These are phyloP conservation scores for Vaccinium corymbosum DNA, from an alignment of 148 eudicot species.

Conservation along the genomic window DNA sequence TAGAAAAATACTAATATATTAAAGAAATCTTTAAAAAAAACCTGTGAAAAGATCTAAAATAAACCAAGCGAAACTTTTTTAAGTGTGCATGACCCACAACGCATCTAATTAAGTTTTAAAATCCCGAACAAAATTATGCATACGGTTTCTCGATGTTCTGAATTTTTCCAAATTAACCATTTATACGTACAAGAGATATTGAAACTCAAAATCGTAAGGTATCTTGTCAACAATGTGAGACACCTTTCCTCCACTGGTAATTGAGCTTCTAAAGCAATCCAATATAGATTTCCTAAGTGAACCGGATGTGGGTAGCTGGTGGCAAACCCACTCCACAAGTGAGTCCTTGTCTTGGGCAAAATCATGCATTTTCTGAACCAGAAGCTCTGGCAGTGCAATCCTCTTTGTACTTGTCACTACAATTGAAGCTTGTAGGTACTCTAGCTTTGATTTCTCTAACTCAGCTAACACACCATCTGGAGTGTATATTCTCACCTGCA, in stretches of 20 bases:
- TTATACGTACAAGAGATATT: conserved; percentile 45
- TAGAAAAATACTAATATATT: no score
- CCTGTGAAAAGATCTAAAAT: no score
- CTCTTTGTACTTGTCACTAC: conserved; percentile 55
- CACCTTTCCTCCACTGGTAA: conserved; percentile 27
- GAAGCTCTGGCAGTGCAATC: conserved; percentile 69
- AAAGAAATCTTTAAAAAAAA: no score
- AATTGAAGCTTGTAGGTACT: conserved; percentile 82
- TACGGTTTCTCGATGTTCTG: not conserved
- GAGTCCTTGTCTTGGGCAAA: conserved; percentile 57
- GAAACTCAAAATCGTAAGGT: conserved; percentile 79
- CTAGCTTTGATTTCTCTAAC: conserved; percentile 73
- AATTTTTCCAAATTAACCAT: not conserved
- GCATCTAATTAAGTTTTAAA: not conserved
- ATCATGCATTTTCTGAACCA: conserved; percentile 58
- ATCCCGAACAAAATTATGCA: not conserved
- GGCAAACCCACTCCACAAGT: conserved; percentile 75
- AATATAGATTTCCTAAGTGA: conserved; percentile 79
- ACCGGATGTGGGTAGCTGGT: conserved; percentile 82
- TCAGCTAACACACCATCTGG: conserved; percentile 61
- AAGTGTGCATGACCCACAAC: not conserved
- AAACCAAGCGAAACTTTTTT: not conserved
- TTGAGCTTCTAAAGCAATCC: conserved; percentile 61
- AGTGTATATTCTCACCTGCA: conserved; percentile 75
- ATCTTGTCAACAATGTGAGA: conserved; percentile 53